These are phyloP conservation scores for Cubamyces sp. DNA, from an alignment of 768 basidiomycete species.

Conservation along the genomic window DNA sequence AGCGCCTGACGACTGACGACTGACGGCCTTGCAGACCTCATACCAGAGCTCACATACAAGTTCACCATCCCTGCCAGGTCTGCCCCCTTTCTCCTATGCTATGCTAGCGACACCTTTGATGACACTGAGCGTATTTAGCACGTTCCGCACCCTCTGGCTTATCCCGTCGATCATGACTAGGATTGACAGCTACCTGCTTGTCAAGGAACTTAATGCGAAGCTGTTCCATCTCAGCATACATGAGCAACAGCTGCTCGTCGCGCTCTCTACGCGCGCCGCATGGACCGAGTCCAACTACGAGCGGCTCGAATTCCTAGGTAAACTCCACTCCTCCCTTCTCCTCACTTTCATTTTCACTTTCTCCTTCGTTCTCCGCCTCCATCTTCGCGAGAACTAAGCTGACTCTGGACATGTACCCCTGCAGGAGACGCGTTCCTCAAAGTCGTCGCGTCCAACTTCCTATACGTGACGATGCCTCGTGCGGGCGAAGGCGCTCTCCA, in stretches of 20 bases:
- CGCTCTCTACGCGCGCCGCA: slow-evolving; percentile 72
- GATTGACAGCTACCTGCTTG: slow-evolving; percentile 74
- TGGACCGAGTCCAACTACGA: slow-evolving; percentile 79
- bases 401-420: background rate
- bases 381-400: background rate
- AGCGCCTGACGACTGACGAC: background rate
- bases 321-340: slow-evolving; percentile 18
- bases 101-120: background rate
- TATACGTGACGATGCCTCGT: slow-evolving; percentile 70
- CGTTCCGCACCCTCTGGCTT: slow-evolving; percentile 66
- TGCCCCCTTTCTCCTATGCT: slow-evolving; percentile 5
- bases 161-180: slow-evolving; percentile 75
- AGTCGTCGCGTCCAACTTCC: slow-evolving; percentile 71
- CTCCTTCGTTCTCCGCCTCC: background rate
- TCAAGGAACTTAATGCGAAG: slow-evolving; percentile 76
- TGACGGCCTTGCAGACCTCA: slow-evolving; percentile 57
- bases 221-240: slow-evolving; percentile 66
- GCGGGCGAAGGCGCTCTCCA: slow-evolving; percentile 73
- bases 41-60: slow-evolving; percentile 80
- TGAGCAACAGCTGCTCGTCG: slow-evolving; percentile 63
- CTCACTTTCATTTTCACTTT: background rate
- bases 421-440: slow-evolving; percentile 86
- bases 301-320: slow-evolving; percentile 82
- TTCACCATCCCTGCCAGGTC: slow-evolving; percentile 77
- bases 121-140: slow-evolving; percentile 42